These are phyloP conservation scores for Scedosporium aurantiacum DNA, from an alignment of 2,329 filamentous ascomycete species.

Conservation along the genomic window DNA sequence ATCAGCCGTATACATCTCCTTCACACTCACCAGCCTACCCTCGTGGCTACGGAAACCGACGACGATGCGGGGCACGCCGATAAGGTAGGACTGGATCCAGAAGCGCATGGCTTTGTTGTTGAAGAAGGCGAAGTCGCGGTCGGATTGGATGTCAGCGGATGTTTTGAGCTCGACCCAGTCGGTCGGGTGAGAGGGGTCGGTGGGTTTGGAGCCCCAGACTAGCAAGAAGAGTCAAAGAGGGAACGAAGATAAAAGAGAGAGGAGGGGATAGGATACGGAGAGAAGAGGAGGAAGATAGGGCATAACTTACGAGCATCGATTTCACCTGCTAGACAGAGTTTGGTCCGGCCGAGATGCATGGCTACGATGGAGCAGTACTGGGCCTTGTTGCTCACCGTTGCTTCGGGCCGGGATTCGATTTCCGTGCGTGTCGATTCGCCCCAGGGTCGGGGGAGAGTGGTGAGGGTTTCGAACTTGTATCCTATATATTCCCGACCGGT, in stretches of 20 bases:
- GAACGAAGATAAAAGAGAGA: background rate
- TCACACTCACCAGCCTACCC: constrained; percentile 59
- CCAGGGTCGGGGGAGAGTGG: constrained; percentile 66
- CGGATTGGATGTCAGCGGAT: constrained; percentile 56
- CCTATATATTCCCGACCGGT: constrained; percentile 34
- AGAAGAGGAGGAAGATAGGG: constrained; percentile 2
- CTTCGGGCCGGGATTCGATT: constrained; percentile 64
- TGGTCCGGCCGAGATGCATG: constrained; percentile 69
- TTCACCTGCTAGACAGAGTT: constrained; percentile 78
- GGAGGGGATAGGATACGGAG: constrained; percentile 5
- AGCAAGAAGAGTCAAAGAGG: background rate
- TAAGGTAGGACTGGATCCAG: constrained; percentile 92
- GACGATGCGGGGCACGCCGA: constrained; percentile 84
- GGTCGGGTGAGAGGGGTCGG: constrained; percentile 51
- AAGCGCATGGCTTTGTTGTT: constrained; percentile 89
- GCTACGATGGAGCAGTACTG: constrained; percentile 94
- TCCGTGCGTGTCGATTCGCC: constrained; percentile 58
- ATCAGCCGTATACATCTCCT: constrained; percentile 68
- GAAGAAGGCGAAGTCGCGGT: constrained; percentile 62
- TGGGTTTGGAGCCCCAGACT: constrained; percentile 79
- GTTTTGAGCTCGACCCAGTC: constrained; percentile 97
- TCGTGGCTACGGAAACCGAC: constrained; percentile 68
- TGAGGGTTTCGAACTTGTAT: constrained; percentile 92
- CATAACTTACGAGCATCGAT: constrained; percentile 66
- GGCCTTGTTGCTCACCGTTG: constrained; percentile 74